Conservation (phyloP, 2,329 filamentous ascomycete species). For the Monilinia vaccinii-corymbosi region DNA sequence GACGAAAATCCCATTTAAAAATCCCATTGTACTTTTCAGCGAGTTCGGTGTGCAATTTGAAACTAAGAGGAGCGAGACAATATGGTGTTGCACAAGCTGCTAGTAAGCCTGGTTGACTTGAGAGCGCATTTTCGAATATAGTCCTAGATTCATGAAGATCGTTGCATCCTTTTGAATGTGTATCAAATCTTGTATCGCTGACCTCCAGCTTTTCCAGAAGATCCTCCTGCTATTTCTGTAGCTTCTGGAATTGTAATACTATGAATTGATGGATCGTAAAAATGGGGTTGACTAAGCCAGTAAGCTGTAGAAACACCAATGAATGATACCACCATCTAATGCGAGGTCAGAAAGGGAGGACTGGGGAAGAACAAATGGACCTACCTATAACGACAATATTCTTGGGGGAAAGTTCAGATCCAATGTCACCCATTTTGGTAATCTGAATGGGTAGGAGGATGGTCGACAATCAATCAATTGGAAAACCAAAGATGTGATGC, state of each 20-base stretch:
- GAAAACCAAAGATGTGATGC: not conserved
- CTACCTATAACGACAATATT: not conserved
- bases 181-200: not conserved
- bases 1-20: slow-evolving; percentile 75
- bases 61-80: slow-evolving; percentile 75
- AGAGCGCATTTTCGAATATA: not conserved
- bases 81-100: slow-evolving; percentile 82
- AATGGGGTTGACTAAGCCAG: slow-evolving; percentile 74
- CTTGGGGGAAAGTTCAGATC: not conserved
- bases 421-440: not conserved
- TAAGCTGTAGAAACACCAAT: slow-evolving; percentile 88
- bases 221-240: slow-evolving; percentile 69
- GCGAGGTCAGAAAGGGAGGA: not conserved
- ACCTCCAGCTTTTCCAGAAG: slow-evolving; percentile 87
- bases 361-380: not conserved
- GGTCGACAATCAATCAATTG: not conserved
- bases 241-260: slow-evolving; percentile 80
- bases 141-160: not conserved
- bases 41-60: slow-evolving; percentile 68
- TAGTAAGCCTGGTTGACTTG: slow-evolving; percentile 43
- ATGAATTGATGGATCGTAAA: slow-evolving; percentile 64
- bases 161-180: not conserved
- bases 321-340: slow-evolving; percentile 68
- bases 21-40: slow-evolving; percentile 69
- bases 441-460: not conserved